Evolutionary conservation across 345 rosid species (phyloP).

Genomic region (Bruguiera gymnorhiza): DNA sequence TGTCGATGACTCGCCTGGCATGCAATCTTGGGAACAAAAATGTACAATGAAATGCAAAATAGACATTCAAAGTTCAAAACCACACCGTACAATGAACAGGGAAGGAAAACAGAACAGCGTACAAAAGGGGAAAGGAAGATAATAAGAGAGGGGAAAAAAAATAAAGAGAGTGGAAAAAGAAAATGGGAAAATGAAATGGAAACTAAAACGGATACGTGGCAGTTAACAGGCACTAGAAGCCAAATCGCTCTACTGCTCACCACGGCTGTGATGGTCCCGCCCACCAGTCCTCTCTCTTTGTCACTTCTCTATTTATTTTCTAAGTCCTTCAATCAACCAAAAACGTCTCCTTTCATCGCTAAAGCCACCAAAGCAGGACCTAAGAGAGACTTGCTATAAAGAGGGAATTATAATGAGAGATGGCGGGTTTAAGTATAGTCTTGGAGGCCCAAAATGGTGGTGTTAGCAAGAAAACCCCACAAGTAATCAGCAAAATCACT

Average conservation of each 20-base stretch:
- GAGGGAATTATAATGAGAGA: conserved; percentile 20
- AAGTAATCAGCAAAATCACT: conserved; percentile 55
- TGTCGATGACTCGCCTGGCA: too few relatives aligned
- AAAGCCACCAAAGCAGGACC: not conserved
- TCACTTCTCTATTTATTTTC: conserved; percentile 15
- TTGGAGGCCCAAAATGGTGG: conserved; percentile 45
- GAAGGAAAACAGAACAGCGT: conserved; percentile 5
- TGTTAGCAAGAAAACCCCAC: conserved; percentile 35
- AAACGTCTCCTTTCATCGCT: not conserved
- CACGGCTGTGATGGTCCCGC: conserved; percentile 29
- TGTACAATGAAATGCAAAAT: not conserved
- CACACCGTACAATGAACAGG: not conserved
- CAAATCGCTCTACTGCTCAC: conserved; percentile 51
- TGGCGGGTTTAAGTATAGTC: conserved; percentile 83
- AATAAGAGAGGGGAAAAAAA: conserved; percentile 7
- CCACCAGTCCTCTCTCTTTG: conserved; percentile 16
- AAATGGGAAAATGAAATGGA: conserved; percentile 14
- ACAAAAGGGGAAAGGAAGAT: not conserved
- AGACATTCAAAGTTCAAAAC: not conserved
- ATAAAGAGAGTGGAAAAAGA: not conserved
- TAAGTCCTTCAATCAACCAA: not conserved
- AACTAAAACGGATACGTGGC: conserved; percentile 52
- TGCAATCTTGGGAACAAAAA: too few relatives aligned
- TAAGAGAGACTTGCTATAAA: not conserved
- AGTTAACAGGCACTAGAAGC: conserved; percentile 43